Evolutionary conservation across 306 rosid genomes (phyloP), one percentile per base, ranked within the genome.

Genomic region (Vicia sativa): DNA sequence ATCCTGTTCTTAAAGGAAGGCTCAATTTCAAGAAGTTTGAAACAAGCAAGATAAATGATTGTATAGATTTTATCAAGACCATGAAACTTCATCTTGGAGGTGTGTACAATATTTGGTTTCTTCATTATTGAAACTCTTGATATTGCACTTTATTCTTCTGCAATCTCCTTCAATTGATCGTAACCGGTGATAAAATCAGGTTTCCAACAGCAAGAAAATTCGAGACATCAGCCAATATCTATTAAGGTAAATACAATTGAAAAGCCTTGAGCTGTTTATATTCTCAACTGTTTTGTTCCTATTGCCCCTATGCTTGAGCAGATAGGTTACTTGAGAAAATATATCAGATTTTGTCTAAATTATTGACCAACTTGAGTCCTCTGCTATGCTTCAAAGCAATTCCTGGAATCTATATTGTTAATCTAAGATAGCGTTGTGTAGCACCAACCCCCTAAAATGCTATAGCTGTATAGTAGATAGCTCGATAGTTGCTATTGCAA

Each of bases 11-110:
- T 69, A 72, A 80, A 68, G 97, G 97, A 82, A 93, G 70, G 77
- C 91, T 93, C 61, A 87, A 85, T 79, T 93, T 93, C 77, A 80
- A 79, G 50, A 90, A 77, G 66, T 93, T 93, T 6, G 97, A 93
- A 71, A 86, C 97, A n/a, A 68, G 87, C 87, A 90, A 87, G 78
- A 88, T 90, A 62, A 72, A 81, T 70, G 97, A 93, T 37, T 86
- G 95, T 64, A 19, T 93, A 74, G 92, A 89, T 54, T 93, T 90
- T 74, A 87, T 93, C 58, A 71, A 81, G 61, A 71, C 87, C 79
- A 76, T 82, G 87, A 80, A 80, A 75, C 92, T 90, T 77, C 84
- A 82, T 75, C 73, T 76, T 49, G 80, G 76, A 72, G 96, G 93
- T 88, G 75, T 15, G 79, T 73, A 41, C 41, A 39, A 6, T 63